Evolutionary conservation across 2,329 filamentous ascomycete genomes (phyloP), one percentile per base, ranked within the genome.

Genomic region (Colletotrichum sp.): DNA sequence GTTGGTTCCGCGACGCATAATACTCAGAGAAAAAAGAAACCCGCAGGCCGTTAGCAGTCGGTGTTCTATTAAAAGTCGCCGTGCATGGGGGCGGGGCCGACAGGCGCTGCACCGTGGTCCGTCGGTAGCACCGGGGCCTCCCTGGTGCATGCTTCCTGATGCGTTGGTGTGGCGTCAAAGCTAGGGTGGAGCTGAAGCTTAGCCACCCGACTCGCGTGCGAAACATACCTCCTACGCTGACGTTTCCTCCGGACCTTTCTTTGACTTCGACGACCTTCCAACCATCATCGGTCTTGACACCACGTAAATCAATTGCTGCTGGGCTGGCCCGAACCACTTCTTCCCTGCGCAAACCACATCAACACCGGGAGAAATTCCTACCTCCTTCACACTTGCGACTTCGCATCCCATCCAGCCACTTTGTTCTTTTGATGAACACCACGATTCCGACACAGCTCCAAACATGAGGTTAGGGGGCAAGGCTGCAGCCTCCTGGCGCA

Each of bases 381-480:
- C 39, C 28, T 22, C 16, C 28, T 34, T 22, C 22, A 36, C 55
- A 22, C 32, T 59, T 28, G 36, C 61, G 44, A 60, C 59, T 39
- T 57, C 25, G 28, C 52, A 12, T 19, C 30, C 25, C 22, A 59
- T 61, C 59, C 39, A 39, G 25, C 65, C 63, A 68, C 59, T 68
- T 57, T 69, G 34, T 65, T 65, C 68, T 75, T 83, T 90, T 89
- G 83, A 89, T 88, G 87, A 86, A 82, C 81, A 78, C 78, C 79
- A 80, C 81, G 75, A 77, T 72, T 79, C 77, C 74, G 77, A 71
- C 80, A 75, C 78, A 79, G 78, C 80, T 83, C 82, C 85, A 85
- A 90, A 85, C 84, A 92, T 92, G 90, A 91, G 88, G 88, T 85
- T 86, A 81, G 83, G 85, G 84, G 85, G 84, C 82, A 87, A 85